Evolutionary conservation across 2,329 filamentous ascomycete species (phyloP).

Genomic region (Sphaerulina musiva): DNA sequence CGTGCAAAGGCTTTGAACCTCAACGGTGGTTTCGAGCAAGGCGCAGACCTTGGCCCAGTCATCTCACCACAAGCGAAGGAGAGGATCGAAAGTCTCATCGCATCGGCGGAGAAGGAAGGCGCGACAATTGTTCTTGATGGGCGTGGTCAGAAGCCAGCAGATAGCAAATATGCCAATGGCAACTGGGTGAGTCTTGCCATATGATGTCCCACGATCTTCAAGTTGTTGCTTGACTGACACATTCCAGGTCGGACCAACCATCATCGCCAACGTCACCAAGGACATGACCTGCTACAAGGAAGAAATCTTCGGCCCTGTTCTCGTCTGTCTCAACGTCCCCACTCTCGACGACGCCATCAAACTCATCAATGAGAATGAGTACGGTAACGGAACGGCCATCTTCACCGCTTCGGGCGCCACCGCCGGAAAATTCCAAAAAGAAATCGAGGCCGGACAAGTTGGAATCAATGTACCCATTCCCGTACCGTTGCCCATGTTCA

Average conservation of each 20-base stretch:
- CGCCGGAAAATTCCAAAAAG: conserved; percentile 68
- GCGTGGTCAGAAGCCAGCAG: conserved; percentile 59
- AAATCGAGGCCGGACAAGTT: conserved; percentile 79
- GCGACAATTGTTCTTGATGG: conserved; percentile 78
- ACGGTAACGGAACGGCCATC: conserved; percentile 79
- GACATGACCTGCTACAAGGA: conserved; percentile 79
- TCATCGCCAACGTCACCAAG: conserved; percentile 72
- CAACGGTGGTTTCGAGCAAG: conserved; percentile 74
- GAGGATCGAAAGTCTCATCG: conserved; percentile 69
- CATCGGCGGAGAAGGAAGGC: conserved; percentile 70
- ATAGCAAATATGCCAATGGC: conserved; percentile 69
- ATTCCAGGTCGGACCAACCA: conserved; percentile 64
- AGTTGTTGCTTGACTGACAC: conserved; percentile 18
- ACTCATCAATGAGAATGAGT: conserved; percentile 78
- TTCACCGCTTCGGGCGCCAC: conserved; percentile 74
- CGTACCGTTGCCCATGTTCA: conserved; percentile 42
- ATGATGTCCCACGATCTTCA: neutral
- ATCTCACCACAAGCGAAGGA: conserved; percentile 73
- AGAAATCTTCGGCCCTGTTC: conserved; percentile 79
- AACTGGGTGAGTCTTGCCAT: conserved; percentile 55
- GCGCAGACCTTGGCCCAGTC: conserved; percentile 73
- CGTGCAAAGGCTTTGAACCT: conserved; percentile 66
- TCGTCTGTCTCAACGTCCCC: conserved; percentile 72
- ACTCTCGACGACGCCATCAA: conserved; percentile 74
- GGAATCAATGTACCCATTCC: conserved; percentile 80